phyloP scores from a whole-genome alignment of 805 yeast genomes.

The Komagataella ulmi region DNA sequence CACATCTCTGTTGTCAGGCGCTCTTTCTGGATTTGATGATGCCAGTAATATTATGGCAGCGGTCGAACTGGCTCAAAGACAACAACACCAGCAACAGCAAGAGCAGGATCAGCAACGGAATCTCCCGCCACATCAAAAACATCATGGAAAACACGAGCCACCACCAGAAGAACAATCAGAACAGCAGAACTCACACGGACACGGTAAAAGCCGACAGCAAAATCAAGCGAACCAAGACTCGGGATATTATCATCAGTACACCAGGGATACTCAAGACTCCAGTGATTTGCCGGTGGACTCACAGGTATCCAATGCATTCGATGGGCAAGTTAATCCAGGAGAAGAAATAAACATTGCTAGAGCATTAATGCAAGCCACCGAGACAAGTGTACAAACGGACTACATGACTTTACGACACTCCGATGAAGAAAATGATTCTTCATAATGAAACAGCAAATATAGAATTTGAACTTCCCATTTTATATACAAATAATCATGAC shows the following conservation, averaged over 20 bases:
- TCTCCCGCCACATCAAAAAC: constrained; percentile 8
- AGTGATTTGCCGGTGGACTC: constrained; percentile 44
- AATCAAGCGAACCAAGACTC: constrained; percentile 1
- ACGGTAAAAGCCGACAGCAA: constrained; percentile 1
- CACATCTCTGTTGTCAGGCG: constrained; percentile 19
- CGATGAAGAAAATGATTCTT: constrained; percentile 1
- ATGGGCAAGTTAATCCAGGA: constrained; percentile 16
- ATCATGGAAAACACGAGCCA: constrained; percentile 8
- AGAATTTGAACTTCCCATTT: background rate
- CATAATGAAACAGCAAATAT: background rate
- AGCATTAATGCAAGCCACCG: constrained; percentile 50
- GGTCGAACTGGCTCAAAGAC: constrained; percentile 41
- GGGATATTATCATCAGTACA: constrained; percentile 1
- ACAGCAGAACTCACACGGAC: constrained; percentile 2
- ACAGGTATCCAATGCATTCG: constrained; percentile 22
- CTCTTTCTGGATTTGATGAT: constrained; percentile 21
- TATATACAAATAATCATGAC: background rate
- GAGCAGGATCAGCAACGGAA: constrained; percentile 6
- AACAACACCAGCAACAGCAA: constrained; percentile 7
- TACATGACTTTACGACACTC: background rate
- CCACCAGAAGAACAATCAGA: constrained; percentile 6
- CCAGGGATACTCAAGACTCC: constrained; percentile 5
- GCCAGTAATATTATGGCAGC: constrained; percentile 39
- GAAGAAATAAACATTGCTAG: constrained; percentile 55
- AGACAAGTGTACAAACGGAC: constrained; percentile 4